Evolutionary conservation across 495 filamentous ascomycete genomes (phyloP).

Genomic region (Neurospora sp.): DNA sequence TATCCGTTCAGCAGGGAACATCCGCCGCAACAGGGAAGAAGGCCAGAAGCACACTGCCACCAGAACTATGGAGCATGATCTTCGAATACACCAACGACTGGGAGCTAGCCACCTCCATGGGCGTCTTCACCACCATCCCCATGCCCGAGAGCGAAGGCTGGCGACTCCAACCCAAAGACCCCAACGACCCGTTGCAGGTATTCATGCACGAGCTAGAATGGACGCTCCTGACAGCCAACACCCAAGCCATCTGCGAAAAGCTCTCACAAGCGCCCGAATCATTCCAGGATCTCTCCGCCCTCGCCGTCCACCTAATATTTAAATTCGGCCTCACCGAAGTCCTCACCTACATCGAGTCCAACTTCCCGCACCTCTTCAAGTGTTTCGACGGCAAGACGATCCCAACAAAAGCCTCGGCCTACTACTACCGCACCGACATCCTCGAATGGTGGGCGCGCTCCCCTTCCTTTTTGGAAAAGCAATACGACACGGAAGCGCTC

Average conservation of each 20-base stretch:
- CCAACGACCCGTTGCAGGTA: slow-evolving; percentile 37
- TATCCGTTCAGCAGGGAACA: slow-evolving; percentile 30
- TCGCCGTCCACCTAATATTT: slow-evolving; percentile 80
- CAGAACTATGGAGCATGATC: slow-evolving; percentile 82
- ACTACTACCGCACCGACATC: slow-evolving; percentile 76
- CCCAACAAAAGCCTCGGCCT: slow-evolving; percentile 73
- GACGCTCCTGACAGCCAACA: slow-evolving; percentile 61
- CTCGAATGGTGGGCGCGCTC: slow-evolving; percentile 72
- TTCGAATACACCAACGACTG: slow-evolving; percentile 78
- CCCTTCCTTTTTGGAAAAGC: slow-evolving; percentile 66
- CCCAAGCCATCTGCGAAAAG: slow-evolving; percentile 54
- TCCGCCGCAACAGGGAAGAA: slow-evolving; percentile 17
- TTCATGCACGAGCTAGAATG: slow-evolving; percentile 63
- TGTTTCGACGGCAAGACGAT: slow-evolving; percentile 71
- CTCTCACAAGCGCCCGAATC: slow-evolving; percentile 54
- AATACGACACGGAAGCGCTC: slow-evolving; percentile 65
- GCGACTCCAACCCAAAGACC: slow-evolving; percentile 34
- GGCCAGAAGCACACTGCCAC: slow-evolving; percentile 42
- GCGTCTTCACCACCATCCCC: slow-evolving; percentile 64
- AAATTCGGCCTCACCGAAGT: slow-evolving; percentile 76
- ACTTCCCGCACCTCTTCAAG: slow-evolving; percentile 71
- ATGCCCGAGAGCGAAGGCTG: slow-evolving; percentile 56
- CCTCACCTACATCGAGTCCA: slow-evolving; percentile 68
- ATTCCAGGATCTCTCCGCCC: slow-evolving; percentile 64
- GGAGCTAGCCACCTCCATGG: slow-evolving; percentile 74